phyloP scores from a whole-genome alignment of 2,329 filamentous ascomycete species.

The Penicillium fuscoglaucum region DNA sequence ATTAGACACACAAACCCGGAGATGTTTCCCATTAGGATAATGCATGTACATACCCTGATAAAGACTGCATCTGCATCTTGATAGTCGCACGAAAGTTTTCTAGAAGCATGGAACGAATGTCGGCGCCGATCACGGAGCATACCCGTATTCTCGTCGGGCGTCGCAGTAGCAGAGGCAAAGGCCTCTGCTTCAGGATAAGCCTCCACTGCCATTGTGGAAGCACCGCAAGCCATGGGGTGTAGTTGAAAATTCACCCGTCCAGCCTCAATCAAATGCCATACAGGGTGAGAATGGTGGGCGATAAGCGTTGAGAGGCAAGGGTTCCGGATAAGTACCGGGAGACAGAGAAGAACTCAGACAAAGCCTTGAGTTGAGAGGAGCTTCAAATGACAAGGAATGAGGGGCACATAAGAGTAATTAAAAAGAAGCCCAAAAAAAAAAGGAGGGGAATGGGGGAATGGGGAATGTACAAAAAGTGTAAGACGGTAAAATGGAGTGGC shows the following conservation, averaged over 20 bases:
- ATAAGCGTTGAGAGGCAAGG: slow-evolving; percentile 4
- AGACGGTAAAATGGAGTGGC: neutral
- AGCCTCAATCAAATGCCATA: slow-evolving; percentile 7
- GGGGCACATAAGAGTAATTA: neutral
- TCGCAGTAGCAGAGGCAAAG: slow-evolving; percentile 29
- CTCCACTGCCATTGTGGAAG: slow-evolving; percentile 43
- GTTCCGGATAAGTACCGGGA: neutral
- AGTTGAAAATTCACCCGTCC: neutral
- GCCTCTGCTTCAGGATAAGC: slow-evolving; percentile 32
- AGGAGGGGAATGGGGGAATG: slow-evolving; percentile 2
- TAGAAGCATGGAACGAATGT: slow-evolving; percentile 48
- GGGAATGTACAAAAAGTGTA: neutral
- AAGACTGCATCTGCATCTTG: slow-evolving; percentile 48
- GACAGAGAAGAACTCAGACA: neutral
- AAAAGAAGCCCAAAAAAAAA: slow-evolving; percentile 9
- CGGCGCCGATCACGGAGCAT: slow-evolving; percentile 44
- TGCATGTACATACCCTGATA: slow-evolving; percentile 36
- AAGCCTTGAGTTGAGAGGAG: neutral
- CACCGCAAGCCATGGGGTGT: slow-evolving; percentile 40
- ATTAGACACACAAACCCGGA: slow-evolving; percentile 10
- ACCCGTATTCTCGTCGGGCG: slow-evolving; percentile 34
- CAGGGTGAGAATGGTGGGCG: neutral
- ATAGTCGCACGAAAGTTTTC: slow-evolving; percentile 46
- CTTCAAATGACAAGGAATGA: slow-evolving; percentile 1
- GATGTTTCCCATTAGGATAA: neutral